phyloP scores from a whole-genome alignment of 1,284 basidiomycete genomes.

The Ganoderma sinense region DNA sequence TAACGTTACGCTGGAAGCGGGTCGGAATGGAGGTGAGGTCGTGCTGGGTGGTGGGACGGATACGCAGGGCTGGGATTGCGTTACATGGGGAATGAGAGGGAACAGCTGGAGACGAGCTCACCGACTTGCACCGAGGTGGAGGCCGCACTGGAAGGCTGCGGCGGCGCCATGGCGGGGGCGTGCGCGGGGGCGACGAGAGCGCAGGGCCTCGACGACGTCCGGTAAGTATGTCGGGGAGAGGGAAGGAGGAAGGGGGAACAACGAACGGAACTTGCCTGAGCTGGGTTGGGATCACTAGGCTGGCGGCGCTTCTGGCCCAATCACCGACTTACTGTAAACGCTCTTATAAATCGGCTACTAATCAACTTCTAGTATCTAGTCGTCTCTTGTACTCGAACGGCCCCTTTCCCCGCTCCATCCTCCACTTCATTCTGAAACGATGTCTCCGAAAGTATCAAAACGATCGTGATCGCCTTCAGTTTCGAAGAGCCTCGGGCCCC shows the following conservation, averaged over 20 bases:
- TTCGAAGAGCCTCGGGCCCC: neutral
- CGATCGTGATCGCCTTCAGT: neutral
- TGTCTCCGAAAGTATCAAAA: neutral
- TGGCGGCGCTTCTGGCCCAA: conserved; percentile 24
- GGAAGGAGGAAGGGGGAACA: conserved; percentile 34
- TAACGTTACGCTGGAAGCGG: conserved; percentile 91
- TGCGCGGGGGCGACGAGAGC: conserved; percentile 34
- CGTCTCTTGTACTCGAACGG: neutral
- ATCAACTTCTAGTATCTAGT: neutral
- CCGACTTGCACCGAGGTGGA: conserved; percentile 89
- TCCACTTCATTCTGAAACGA: neutral
- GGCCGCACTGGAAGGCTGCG: conserved; percentile 64
- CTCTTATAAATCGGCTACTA: conserved; percentile 13
- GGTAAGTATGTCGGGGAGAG: conserved; percentile 25
- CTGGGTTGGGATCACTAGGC: conserved; percentile 28
- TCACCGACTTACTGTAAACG: conserved; percentile 21
- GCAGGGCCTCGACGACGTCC: conserved; percentile 88
- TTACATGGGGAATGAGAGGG: conserved; percentile 22
- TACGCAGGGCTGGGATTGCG: conserved; percentile 74
- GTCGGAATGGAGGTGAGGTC: conserved; percentile 88
- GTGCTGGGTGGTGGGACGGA: conserved; percentile 87
- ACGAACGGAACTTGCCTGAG: conserved; percentile 29
- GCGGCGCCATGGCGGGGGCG: conserved; percentile 65
- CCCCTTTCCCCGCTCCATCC: neutral
- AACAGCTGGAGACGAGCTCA: conserved; percentile 48